phyloP scores from a whole-genome alignment of 1,284 basidiomycete genomes.

The Marasmius fiardii region DNA sequence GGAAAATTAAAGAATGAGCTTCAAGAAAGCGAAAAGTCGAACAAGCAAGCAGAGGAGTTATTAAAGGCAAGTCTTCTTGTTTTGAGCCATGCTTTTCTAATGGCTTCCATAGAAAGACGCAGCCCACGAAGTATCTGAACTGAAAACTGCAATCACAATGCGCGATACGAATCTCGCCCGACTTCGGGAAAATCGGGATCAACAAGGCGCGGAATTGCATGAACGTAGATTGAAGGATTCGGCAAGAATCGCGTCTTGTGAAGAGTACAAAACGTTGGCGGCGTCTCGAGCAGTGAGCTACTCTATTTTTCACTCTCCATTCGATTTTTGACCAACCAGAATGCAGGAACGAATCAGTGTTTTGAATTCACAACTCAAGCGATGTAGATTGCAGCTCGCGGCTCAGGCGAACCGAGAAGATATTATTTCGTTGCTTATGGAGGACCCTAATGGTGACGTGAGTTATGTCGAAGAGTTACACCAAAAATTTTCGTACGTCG shows the following conservation, averaged over 20 bases:
- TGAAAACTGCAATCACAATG: conserved; percentile 53
- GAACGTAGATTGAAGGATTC: conserved; percentile 72
- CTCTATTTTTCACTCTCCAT: conserved; percentile 13
- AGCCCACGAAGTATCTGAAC: conserved; percentile 49
- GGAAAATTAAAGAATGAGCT: conserved; percentile 29
- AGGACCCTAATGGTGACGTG: conserved; percentile 52
- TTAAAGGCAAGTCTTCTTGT: conserved; percentile 33
- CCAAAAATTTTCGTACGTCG: conserved; percentile 54
- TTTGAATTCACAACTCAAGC: conserved; percentile 71
- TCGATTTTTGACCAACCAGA: not conserved
- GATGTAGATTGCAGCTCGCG: conserved; percentile 77
- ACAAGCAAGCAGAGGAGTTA: conserved; percentile 46
- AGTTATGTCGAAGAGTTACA: conserved; percentile 66
- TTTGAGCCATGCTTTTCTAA: conserved; percentile 8
- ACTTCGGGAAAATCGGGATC: conserved; percentile 81
- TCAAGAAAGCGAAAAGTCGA: conserved; percentile 31
- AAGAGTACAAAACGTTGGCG: conserved; percentile 72
- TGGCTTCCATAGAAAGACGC: conserved; percentile 38
- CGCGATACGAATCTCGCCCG: conserved; percentile 76
- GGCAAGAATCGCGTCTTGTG: conserved; percentile 59
- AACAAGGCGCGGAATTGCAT: conserved; percentile 65
- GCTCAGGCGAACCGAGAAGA: conserved; percentile 72
- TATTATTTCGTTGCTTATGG: conserved; percentile 68
- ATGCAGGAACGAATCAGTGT: conserved; percentile 66
- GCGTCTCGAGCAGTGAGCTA: conserved; percentile 62